These are phyloP conservation scores for Noccaea bulbosa DNA, from an alignment of 345 rosid genomes.

Conservation along the genomic window DNA sequence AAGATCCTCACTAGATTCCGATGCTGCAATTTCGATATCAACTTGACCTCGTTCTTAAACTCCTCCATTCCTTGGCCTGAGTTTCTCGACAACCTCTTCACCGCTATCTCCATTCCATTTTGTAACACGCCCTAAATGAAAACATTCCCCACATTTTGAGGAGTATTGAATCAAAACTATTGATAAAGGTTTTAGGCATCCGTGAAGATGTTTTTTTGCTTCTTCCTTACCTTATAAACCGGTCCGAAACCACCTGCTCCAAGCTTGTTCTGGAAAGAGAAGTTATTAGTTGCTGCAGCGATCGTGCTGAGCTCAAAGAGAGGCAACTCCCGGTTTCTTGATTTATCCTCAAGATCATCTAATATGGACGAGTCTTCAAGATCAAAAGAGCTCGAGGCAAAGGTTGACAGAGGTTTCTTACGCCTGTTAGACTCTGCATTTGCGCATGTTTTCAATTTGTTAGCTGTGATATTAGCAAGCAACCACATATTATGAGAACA, in stretches of 20 bases:
- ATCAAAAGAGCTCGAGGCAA: conserved; percentile 35
- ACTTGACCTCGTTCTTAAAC: conserved; percentile 52
- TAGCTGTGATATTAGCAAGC: conserved; percentile 15
- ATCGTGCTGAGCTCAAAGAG: conserved; percentile 53
- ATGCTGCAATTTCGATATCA: conserved; percentile 68
- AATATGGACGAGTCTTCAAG: conserved; percentile 38
- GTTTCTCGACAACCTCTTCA: conserved; percentile 54
- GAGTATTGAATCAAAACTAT: too few relatives aligned
- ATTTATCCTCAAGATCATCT: conserved; percentile 45
- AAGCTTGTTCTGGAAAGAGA: conserved; percentile 58
- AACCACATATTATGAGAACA: not conserved
- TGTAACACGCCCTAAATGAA: conserved; percentile 47
- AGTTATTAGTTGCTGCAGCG: conserved; percentile 58
- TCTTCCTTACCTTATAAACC: conserved; percentile 62
- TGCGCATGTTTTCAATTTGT: conserved; percentile 15
- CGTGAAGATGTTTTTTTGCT: conserved; percentile 3
- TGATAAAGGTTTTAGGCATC: not conserved
- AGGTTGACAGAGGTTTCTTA: conserved; percentile 12
- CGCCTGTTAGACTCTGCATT: conserved; percentile 37
- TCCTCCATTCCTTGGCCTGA: conserved; percentile 60
- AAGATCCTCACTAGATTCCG: conserved; percentile 71
- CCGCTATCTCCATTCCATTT: conserved; percentile 55
- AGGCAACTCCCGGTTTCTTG: conserved; percentile 49
- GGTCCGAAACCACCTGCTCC: conserved; percentile 80
- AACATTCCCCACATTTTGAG: not conserved